Evolutionary conservation across 257 asterid species (phyloP), one percentile per base, ranked within the genome.

Genomic region (Cynanchum wilfordii): DNA sequence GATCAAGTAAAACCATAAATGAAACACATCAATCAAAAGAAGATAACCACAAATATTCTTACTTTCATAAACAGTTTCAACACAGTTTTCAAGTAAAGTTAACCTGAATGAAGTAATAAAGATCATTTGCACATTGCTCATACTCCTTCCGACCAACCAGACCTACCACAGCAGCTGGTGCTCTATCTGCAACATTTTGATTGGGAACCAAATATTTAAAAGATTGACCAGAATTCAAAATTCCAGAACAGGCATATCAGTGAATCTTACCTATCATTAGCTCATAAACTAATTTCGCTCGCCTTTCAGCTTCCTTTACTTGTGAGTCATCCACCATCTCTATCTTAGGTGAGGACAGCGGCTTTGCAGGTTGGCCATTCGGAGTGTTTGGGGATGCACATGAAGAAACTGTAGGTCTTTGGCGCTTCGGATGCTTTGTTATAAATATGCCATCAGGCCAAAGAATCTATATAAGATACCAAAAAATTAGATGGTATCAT

Each of bases 371-470:
- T 78, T 67, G 84, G 77, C 76, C 82, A 70, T 67, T 78, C 38
- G 82, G 71, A 64, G 87, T 75, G 79, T 55, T 75, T 52, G 57
- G 27, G 45, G 95, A 78, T 44, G 89, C 82, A 73, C 83, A 81
- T 55, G 77, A 73, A 73, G 88, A 65, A 27, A 86, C 80, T 50
- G 88, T 65, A 69, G 96, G 89, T 67, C 77, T 87, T 79, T 77
- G 90, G 70, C 97, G 85, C 71, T 81, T 85, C 45, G 99, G 98
- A 84, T 90, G 97, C 87, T 91, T 95, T 69, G 99, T 95, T 62
- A 95, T 81, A 87, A 95, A 95, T 77, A 95, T 87, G 57, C 97
- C 98, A 84, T 92, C 97, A 52, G 96, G 98, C 98, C 98, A 95
- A 68, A 95, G 89, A 79, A 92, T 89, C 99, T 95, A 80, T 40